phyloP scores from a whole-genome alignment of 2,329 filamentous ascomycete genomes.

The Arthrinium puccinioides region DNA sequence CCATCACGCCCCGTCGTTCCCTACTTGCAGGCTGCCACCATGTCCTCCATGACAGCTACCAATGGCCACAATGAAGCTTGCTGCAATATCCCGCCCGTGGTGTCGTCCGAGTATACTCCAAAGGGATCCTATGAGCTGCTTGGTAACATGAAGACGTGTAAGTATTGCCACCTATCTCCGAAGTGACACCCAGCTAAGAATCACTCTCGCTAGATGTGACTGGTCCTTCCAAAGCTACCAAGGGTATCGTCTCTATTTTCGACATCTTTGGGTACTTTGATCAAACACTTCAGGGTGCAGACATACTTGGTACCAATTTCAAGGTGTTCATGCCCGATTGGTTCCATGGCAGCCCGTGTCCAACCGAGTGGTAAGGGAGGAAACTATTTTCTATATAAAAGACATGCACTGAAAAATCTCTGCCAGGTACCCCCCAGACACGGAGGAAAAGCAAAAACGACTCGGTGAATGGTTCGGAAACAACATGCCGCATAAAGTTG shows the following conservation, averaged over 20 bases:
- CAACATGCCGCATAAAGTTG: conserved; percentile 35
- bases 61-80: conserved; percentile 42
- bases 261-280: conserved; percentile 66
- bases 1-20: no score
- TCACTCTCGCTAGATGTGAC: conserved; percentile 31
- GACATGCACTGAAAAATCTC: no score
- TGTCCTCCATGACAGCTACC: conserved; percentile 36
- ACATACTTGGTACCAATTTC: conserved; percentile 43
- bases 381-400: neutral
- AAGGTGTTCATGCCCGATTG: conserved; percentile 85
- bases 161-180: conserved; percentile 13
- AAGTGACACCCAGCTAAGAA: neutral
- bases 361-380: conserved; percentile 46
- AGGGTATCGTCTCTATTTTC: conserved; percentile 52
- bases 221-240: conserved; percentile 34
- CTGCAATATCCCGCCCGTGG: conserved; percentile 46
- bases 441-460: conserved; percentile 49
- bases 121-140: conserved; percentile 48
- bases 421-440: conserved; percentile 45
- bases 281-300: conserved; percentile 62
- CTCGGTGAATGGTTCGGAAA: conserved; percentile 48
- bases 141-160: conserved; percentile 42
- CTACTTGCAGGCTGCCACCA: conserved; percentile 19
- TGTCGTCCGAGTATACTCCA: conserved; percentile 39
- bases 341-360: conserved; percentile 65